Conservation (phyloP, 2,329 filamentous ascomycete species). For the Colletotrichum sp. region DNA sequence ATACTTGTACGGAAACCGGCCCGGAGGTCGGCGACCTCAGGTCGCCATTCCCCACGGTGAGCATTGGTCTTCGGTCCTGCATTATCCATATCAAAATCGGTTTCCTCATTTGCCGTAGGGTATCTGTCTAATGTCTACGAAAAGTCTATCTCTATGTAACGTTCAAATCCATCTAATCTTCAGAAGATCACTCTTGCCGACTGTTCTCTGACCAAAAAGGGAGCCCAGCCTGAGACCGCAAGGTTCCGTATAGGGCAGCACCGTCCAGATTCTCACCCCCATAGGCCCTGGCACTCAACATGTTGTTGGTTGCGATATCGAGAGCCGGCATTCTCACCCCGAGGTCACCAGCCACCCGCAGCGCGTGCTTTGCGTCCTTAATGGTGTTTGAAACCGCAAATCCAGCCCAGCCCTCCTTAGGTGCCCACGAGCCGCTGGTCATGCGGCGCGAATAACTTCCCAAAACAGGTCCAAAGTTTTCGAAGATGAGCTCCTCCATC, state of each 20-base stretch:
- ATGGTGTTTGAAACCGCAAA: conserved; percentile 55
- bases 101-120: neutral
- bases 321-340: conserved; percentile 47
- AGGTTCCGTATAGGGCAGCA: conserved; percentile 54
- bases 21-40: neutral
- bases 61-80: neutral
- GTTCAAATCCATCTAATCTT: neutral
- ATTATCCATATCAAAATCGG: neutral
- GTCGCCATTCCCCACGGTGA: neutral
- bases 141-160: neutral
- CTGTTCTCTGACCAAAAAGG: conserved; percentile 44
- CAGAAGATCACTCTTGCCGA: neutral
- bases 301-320: conserved; percentile 17
- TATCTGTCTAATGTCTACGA: neutral
- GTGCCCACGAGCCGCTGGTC: conserved; percentile 43
- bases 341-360: conserved; percentile 43
- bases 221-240: conserved; percentile 47
- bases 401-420: conserved; percentile 39
- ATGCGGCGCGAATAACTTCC: conserved; percentile 41
- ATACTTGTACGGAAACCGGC: neutral
- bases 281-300: neutral
- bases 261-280: conserved; percentile 39
- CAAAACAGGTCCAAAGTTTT: conserved; percentile 41
- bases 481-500: conserved; percentile 47
- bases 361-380: conserved; percentile 57